phyloP scores from a whole-genome alignment of 306 rosid genomes.

The Carpinus fangiana region DNA sequence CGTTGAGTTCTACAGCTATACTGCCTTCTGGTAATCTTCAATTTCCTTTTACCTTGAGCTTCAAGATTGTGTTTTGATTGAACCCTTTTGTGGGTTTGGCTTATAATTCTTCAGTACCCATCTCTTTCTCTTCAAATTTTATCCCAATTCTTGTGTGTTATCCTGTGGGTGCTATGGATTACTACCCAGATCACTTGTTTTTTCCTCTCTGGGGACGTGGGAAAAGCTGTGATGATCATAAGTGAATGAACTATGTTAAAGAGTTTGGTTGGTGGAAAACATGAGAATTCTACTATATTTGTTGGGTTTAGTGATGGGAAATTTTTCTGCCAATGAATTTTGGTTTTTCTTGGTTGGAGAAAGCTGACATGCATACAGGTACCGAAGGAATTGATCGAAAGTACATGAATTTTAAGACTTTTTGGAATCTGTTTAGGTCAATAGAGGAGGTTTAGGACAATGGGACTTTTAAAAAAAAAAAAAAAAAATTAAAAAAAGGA shows the following conservation, averaged over 20 bases:
- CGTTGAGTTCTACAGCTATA: constrained; percentile 73
- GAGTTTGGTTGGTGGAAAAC: neutral
- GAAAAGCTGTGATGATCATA: neutral
- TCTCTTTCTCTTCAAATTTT: constrained; percentile 18
- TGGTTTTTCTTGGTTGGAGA: constrained; percentile 1
- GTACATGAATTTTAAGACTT: neutral
- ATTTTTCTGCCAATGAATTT: neutral
- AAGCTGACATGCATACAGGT: neutral
- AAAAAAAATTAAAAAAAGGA: neutral
- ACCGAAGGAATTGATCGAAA: neutral
- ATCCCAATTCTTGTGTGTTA: neutral
- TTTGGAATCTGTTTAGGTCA: neutral
- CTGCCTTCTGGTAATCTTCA: constrained; percentile 71
- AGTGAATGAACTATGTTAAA: neutral
- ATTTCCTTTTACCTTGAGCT: neutral
- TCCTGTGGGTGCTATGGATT: neutral
- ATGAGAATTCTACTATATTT: neutral
- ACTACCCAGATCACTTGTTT: neutral
- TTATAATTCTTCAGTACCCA: constrained; percentile 6
- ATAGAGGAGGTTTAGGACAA: neutral
- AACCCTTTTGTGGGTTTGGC: constrained; percentile 12
- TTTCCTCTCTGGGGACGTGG: neutral
- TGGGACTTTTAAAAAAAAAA: too few species aligned
- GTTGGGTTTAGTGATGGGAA: neutral
- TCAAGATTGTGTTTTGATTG: neutral